Conservation (phyloP, 2,329 filamentous ascomycete species). For the Hypoxylon rubiginosum region DNA sequence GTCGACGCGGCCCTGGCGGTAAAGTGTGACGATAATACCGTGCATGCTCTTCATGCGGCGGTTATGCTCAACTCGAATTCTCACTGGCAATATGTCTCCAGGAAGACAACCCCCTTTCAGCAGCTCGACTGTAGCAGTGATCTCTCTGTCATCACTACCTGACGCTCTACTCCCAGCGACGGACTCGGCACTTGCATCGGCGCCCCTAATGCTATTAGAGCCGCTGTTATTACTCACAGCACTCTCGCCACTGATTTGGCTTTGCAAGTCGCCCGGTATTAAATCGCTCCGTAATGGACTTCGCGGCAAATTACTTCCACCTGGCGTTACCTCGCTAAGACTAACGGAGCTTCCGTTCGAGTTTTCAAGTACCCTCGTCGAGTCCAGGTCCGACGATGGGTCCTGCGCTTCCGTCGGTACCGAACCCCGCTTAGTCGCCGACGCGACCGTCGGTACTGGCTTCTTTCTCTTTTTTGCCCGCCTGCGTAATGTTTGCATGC, state of each 20-base stretch:
- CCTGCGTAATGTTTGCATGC: conserved; percentile 86
- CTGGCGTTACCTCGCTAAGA: conserved; percentile 58
- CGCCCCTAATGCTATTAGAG: conserved; percentile 65
- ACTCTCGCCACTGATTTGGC: conserved; percentile 79
- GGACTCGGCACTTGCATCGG: conserved; percentile 63
- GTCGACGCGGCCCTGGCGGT: conserved; percentile 91
- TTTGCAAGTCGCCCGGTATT: conserved; percentile 69
- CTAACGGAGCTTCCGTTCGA: conserved; percentile 58
- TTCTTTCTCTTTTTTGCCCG: conserved; percentile 73
- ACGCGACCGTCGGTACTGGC: conserved; percentile 59
- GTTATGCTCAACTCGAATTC: conserved; percentile 86
- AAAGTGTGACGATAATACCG: conserved; percentile 92
- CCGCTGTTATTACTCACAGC: conserved; percentile 75
- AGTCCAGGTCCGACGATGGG: conserved; percentile 55
- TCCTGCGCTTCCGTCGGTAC: conserved; percentile 60
- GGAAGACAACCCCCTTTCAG: conserved; percentile 86
- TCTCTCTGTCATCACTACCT: conserved; percentile 77
- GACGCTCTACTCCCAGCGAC: conserved; percentile 64
- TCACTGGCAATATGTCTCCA: conserved; percentile 85
- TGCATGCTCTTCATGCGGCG: conserved; percentile 92
- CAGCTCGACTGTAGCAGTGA: conserved; percentile 87
- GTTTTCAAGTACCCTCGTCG: conserved; percentile 54
- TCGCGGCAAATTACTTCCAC: conserved; percentile 54
- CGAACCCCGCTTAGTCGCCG: conserved; percentile 46
- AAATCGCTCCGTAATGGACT: conserved; percentile 53